Percentiles rank a stretch among this genome's conserved stretches.
phyloP scores from a whole-genome alignment of 176 grass and related monocot species.

The Canna indica region DNA sequence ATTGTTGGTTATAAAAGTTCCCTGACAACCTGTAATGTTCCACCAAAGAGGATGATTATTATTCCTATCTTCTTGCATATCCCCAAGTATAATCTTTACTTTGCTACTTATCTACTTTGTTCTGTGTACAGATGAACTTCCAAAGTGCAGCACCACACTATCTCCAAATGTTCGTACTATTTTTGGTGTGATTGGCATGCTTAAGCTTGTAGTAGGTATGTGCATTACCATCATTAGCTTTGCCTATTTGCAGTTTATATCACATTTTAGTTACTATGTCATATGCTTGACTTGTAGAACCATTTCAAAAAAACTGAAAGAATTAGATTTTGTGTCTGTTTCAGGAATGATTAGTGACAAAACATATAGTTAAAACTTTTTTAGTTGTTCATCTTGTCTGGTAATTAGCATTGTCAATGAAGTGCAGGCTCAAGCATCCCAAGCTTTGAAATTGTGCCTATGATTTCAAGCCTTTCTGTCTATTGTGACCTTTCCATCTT shows the following conservation, averaged over 20 bases:
- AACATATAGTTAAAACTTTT: not conserved
- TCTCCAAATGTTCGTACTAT: constrained; percentile 52
- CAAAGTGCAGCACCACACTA: constrained; percentile 25
- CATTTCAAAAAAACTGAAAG: not conserved
- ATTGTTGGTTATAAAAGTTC: too few species aligned
- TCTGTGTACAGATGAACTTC: constrained; percentile 43
- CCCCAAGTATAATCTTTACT: too few species aligned
- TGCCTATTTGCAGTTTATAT: not conserved
- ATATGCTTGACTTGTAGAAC: not conserved
- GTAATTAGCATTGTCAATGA: not conserved
- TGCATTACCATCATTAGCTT: not conserved
- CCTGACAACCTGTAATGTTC: too few species aligned
- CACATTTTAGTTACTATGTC: not conserved
- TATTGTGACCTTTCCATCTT: not conserved
- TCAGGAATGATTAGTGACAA: not conserved
- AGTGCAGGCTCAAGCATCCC: not conserved
- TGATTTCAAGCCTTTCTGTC: not conserved
- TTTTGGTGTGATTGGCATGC: constrained; percentile 76
- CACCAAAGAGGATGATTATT: too few species aligned
- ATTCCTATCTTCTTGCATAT: too few species aligned
- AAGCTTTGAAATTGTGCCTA: not conserved
- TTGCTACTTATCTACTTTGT: not conserved
- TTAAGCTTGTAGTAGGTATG: constrained; percentile 79
- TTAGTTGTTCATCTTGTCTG: not conserved
- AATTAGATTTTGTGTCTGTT: not conserved